These are phyloP conservation scores for Moesziomyces aphidis DNA, from an alignment of 1,284 basidiomycete species.

Conservation along the genomic window DNA sequence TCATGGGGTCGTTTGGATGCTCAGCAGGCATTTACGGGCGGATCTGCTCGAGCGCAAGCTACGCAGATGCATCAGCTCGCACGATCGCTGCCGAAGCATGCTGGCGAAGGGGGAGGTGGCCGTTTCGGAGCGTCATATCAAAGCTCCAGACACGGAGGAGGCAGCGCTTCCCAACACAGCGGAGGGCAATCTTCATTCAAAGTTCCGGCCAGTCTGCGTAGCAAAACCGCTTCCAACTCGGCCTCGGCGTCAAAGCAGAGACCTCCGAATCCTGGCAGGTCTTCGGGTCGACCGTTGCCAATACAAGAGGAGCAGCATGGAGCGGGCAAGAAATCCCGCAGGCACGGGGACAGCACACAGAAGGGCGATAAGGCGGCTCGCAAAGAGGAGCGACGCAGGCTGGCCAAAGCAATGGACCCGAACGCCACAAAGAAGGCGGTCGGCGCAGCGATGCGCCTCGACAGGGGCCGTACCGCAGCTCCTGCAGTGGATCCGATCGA, in stretches of 20 bases:
- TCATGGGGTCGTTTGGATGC: conserved; percentile 29
- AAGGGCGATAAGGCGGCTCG: conserved; percentile 15
- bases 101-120: conserved; percentile 6
- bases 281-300: conserved; percentile 26
- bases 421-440: conserved; percentile 17
- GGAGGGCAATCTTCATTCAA: conserved; percentile 43
- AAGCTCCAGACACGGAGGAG: conserved; percentile 25
- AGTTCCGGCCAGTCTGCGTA: conserved; percentile 16
- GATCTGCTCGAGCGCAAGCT: conserved; percentile 3
- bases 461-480: conserved; percentile 32
- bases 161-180: conserved; percentile 37
- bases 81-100: conserved; percentile 37
- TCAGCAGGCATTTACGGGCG: conserved; percentile 4
- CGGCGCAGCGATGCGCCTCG: conserved; percentile 44
- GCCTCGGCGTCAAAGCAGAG: conserved; percentile 11
- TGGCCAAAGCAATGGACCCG: conserved; percentile 9
- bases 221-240: conserved; percentile 10
- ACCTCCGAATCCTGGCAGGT: conserved; percentile 6
- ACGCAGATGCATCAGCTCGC: conserved; percentile 21
- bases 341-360: conserved; percentile 5
- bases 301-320: conserved; percentile 32
- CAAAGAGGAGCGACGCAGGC: conserved; percentile 21
- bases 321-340: conserved; percentile 12
- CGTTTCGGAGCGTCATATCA: conserved; percentile 28
- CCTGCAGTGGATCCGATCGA: conserved; percentile 50